Evolutionary conservation across 2,329 filamentous ascomycete genomes (phyloP).

Genomic region (Ophiocordyceps camponoti-floridani): DNA sequence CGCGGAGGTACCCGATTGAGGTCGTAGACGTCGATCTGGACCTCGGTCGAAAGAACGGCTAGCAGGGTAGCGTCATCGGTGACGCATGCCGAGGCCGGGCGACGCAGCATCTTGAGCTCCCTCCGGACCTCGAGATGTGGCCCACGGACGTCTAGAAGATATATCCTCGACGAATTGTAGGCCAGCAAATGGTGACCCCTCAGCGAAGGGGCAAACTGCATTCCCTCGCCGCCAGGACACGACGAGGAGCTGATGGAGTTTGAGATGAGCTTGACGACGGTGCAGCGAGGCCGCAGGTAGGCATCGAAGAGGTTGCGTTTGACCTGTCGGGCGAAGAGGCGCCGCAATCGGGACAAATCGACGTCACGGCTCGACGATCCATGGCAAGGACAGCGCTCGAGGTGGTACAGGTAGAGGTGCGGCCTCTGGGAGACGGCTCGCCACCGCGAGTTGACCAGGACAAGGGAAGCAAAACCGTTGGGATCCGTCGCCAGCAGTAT

Average conservation of each 20-base stretch:
- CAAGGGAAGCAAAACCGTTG: constrained; percentile 47
- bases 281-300: constrained; percentile 52
- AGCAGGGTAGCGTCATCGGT: constrained; percentile 60
- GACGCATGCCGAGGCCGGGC: constrained; percentile 61
- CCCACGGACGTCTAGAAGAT: constrained; percentile 52
- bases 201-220: constrained; percentile 68
- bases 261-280: constrained; percentile 63
- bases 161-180: constrained; percentile 72
- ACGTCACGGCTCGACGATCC: constrained; percentile 26
- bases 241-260: constrained; percentile 73
- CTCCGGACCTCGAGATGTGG: constrained; percentile 46
- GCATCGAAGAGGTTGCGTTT: constrained; percentile 65
- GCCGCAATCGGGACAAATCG: constrained; percentile 42
- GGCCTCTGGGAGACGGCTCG: constrained; percentile 43
- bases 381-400: constrained; percentile 42
- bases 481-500: constrained; percentile 43
- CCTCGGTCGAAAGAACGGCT: constrained; percentile 64
- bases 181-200: constrained; percentile 58
- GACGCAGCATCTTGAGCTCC: constrained; percentile 62
- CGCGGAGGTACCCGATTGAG: constrained; percentile 46
- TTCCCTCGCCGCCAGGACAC: constrained; percentile 66
- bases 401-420: constrained; percentile 44
- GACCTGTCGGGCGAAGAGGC: constrained; percentile 49
- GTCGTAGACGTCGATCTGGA: constrained; percentile 76
- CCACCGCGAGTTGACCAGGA: constrained; percentile 49